A percentile compares a stretch with the other conserved stretches of the same genome.
Conservation (phyloP, 2,329 filamentous ascomycete species). For the Paracoccidioides lutzii region DNA sequence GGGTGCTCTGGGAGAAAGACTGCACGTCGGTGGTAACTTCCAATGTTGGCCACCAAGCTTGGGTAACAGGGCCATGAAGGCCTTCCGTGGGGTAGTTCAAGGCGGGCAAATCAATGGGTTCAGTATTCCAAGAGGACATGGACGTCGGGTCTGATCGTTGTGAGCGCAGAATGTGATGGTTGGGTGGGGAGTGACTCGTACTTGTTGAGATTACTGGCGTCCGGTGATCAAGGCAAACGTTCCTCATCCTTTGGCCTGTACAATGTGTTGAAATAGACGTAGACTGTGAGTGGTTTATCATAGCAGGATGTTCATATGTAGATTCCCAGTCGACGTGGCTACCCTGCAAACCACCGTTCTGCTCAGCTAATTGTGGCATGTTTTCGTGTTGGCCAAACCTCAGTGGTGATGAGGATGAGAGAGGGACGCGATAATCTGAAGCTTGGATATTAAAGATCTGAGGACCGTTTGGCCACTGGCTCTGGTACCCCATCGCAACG, state of each 20-base stretch:
- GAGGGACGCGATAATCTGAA: constrained; percentile 29
- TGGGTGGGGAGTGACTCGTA: constrained; percentile 25
- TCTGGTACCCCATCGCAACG: constrained; percentile 30
- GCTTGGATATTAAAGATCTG: constrained; percentile 40
- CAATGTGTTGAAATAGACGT: constrained; percentile 23
- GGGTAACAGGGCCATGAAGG: constrained; percentile 24
- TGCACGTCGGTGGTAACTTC: constrained; percentile 24
- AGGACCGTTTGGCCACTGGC: constrained; percentile 41
- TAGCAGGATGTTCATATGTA: not conserved
- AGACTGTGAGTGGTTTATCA: constrained; percentile 23
- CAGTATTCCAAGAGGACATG: constrained; percentile 30
- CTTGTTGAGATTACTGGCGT: constrained; percentile 19
- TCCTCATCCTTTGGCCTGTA: constrained; percentile 19
- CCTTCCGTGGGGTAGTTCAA: constrained; percentile 28
- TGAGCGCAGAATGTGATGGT: constrained; percentile 26
- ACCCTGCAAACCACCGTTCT: constrained; percentile 26
- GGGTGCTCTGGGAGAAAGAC: constrained; percentile 21
- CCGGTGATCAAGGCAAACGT: constrained; percentile 22
- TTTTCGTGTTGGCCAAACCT: constrained; percentile 28
- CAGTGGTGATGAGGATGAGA: constrained; percentile 36
- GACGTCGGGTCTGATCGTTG: constrained; percentile 28
- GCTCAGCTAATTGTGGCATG: constrained; percentile 19
- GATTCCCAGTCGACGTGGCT: constrained; percentile 18
- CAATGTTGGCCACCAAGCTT: constrained; percentile 28
- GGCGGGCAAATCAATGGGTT: constrained; percentile 24